Percentiles rank a stretch among this genome's conserved stretches.
These are phyloP conservation scores for Chloris gayana DNA, from an alignment of 176 grass and related monocot species.

Conservation along the genomic window DNA sequence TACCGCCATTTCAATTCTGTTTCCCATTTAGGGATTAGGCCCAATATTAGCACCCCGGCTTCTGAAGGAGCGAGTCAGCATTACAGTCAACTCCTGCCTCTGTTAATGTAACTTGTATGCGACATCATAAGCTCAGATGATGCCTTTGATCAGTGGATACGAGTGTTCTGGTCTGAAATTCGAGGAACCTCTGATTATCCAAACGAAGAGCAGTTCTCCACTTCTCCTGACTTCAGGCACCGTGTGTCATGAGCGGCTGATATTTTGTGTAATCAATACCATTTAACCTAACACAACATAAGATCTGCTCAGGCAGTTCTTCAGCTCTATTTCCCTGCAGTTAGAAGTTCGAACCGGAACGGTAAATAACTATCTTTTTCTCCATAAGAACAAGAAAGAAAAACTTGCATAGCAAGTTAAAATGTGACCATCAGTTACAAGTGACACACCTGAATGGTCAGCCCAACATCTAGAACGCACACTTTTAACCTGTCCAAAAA, in stretches of 20 bases:
- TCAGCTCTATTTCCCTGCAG: constrained; percentile 86
- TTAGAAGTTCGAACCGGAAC: constrained; percentile 1
- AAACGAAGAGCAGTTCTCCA: constrained; percentile 48
- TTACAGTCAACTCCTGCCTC: constrained; percentile 17
- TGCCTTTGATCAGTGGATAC: not conserved
- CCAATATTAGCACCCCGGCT: not conserved
- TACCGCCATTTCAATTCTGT: not conserved
- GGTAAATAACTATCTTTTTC: not conserved
- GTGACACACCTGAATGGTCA: constrained; percentile 87
- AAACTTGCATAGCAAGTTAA: constrained; percentile 6
- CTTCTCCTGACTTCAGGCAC: constrained; percentile 38
- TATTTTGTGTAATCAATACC: constrained; percentile 85
- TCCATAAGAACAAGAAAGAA: not conserved
- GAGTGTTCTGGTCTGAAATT: constrained; percentile 23
- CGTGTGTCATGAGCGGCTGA: constrained; percentile 58
- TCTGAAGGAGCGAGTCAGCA: not conserved
- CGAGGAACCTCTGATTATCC: constrained; percentile 26
- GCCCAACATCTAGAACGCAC: constrained; percentile 82
- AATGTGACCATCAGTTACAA: not conserved
- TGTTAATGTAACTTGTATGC: constrained; percentile 32
- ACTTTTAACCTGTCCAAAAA: constrained; percentile 93
- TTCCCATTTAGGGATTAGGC: not conserved
- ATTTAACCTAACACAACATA: constrained; percentile 95
- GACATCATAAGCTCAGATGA: constrained; percentile 28
- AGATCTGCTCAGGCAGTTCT: constrained; percentile 87